Base-by-base conservation (phyloP, 306 rosid species). In the Ormosia semicastrata region DNA sequence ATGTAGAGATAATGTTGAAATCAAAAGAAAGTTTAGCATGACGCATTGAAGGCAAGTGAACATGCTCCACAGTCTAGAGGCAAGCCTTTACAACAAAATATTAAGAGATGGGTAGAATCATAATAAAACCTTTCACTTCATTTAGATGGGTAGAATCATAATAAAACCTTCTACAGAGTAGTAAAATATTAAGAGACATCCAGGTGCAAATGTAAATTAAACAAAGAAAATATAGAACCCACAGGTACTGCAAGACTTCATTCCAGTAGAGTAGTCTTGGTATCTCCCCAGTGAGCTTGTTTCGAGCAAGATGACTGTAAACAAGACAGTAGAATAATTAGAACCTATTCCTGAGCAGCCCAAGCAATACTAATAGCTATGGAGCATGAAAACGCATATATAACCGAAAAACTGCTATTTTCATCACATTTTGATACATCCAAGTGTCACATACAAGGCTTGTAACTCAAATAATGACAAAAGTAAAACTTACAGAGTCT, bases 241-340 rank as follows among this genome's bases (percentile, higher is more conserved):
- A 95, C 98, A 95, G 85, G 80, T 93, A 95, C 46, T 95, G 99
- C 82, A 95, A 56, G 0, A 95, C 99, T 92, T 95, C 99, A 87
- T 90, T 95, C 99, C 99, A 95, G 39, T 95, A 95, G 4, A 93
- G 89, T 40, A 95, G 71, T 69, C 98, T 88, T 3, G 98, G 99
- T 78, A 95, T 95, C 87, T 93, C 97, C 24, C 99, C 97, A 0
- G 81, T 78, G 56, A 95, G 90, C 88, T 57, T 90, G 81, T 95
- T 95, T 4, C 86, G 89, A 52, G 98, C 97, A 74, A 95, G 98
- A 81, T 95, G 98, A 8, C 99, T 95, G 52, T n/a, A 83, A 66
- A 52, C 12, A 66, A 12, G 11, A 63, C 10, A 44, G 0, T 30
- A 29, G 6, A 58, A 29, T 54, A 8, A 24, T 53, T 30, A 75